Conservation (phyloP, 2,329 filamentous ascomycete species). For the Ilyonectria sp. region DNA sequence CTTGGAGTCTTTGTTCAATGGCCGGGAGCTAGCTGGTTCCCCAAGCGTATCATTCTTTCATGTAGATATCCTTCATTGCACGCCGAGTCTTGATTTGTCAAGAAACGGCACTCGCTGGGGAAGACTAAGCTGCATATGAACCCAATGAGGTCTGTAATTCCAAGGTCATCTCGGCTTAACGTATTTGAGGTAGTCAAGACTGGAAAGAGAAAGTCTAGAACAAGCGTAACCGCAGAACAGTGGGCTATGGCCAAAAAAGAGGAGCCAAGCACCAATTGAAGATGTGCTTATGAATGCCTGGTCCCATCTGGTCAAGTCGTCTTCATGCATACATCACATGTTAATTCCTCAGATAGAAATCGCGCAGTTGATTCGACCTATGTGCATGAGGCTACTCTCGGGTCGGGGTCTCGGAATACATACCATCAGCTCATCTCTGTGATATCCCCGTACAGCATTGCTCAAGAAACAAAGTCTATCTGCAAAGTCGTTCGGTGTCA, state of each 20-base stretch:
- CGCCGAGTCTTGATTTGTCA: not conserved
- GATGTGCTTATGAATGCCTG: not conserved
- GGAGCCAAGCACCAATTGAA: not conserved
- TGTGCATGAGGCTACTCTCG: not conserved
- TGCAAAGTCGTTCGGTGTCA: not conserved
- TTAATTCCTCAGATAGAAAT: not conserved
- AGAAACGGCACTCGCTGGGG: not conserved
- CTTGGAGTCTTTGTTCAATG: too few relatives aligned
- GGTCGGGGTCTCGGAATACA: not conserved
- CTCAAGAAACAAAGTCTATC: not conserved
- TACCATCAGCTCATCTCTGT: not conserved
- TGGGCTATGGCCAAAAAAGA: not conserved
- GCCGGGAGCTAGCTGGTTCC: too few relatives aligned
- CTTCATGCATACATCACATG: not conserved
- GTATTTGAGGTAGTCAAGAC: not conserved
- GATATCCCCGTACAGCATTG: not conserved
- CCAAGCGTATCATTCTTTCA: too few relatives aligned
- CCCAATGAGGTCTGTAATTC: too few relatives aligned
- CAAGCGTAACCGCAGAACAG: too few relatives aligned
- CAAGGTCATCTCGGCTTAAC: not conserved
- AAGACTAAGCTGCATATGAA: not conserved
- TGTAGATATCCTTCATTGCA: not conserved
- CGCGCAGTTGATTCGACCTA: not conserved
- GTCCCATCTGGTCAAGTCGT: too few relatives aligned
- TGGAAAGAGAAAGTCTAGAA: not conserved